Percentiles rank a stretch among this genome's conserved stretches.
Conservation (phyloP, 2,329 filamentous ascomycete genomes). For the Botryotinia narcissicola region DNA sequence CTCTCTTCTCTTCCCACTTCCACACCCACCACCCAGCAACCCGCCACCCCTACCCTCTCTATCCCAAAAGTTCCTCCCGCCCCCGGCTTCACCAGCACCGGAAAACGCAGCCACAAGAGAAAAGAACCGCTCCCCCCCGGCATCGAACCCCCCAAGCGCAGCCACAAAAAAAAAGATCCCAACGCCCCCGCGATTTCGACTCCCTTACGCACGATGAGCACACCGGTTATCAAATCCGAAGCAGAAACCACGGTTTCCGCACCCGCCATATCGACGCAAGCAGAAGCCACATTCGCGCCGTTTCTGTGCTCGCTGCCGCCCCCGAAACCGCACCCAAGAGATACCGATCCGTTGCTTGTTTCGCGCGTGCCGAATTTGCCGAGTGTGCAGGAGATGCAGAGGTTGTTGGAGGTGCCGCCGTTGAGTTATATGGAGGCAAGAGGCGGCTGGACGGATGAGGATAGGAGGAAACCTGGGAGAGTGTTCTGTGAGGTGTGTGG, state of each 20-base stretch:
- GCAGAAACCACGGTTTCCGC: conserved; percentile 17
- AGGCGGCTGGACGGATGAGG: conserved; percentile 46
- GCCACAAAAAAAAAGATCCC: conserved; percentile 36
- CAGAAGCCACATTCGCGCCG: conserved; percentile 35
- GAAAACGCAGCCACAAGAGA: conserved; percentile 26
- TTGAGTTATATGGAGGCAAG: conserved; percentile 66
- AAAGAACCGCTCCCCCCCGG: background rate
- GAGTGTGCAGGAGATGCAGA: conserved; percentile 59
- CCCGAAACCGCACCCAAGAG: conserved; percentile 44
- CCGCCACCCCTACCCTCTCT: conserved; percentile 25
- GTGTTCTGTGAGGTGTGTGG: conserved; percentile 77
- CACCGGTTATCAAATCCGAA: background rate
- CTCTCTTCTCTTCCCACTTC: conserved; percentile 46
- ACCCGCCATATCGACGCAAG: conserved; percentile 38
- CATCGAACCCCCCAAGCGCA: conserved; percentile 8
- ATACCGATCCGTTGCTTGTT: conserved; percentile 57
- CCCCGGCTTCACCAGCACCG: conserved; percentile 30
- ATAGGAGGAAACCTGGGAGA: conserved; percentile 53
- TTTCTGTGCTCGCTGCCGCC: conserved; percentile 20
- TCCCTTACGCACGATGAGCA: background rate
- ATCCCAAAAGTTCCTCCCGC: conserved; percentile 27
- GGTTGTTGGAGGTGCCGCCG: conserved; percentile 61
- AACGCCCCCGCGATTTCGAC: conserved; percentile 19
- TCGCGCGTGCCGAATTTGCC: conserved; percentile 58
- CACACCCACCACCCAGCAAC: conserved; percentile 34